These are phyloP conservation scores for Daldinia bambusicola DNA, from an alignment of 495 filamentous ascomycete species.

Conservation along the genomic window DNA sequence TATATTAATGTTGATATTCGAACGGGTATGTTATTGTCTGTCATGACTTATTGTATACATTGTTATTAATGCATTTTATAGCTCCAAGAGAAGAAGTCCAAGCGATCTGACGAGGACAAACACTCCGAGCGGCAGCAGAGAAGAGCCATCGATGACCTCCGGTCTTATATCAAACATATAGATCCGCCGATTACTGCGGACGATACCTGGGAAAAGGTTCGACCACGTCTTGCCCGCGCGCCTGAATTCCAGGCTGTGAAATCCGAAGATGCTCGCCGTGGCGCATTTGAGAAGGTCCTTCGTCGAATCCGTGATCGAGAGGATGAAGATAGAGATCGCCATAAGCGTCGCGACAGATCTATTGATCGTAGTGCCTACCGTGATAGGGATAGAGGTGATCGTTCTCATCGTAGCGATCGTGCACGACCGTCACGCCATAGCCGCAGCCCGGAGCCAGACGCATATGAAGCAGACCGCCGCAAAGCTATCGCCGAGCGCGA, in stretches of 20 bases:
- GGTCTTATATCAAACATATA: constrained; percentile 88
- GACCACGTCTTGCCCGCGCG: constrained; percentile 76
- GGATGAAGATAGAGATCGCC: constrained; percentile 84
- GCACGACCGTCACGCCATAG: constrained; percentile 65
- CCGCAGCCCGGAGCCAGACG: constrained; percentile 84
- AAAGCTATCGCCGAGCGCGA: constrained; percentile 89
- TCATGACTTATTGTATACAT: not conserved
- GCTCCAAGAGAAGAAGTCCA: constrained; percentile 75
- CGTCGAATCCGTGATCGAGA: constrained; percentile 90
- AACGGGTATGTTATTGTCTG: constrained; percentile 60
- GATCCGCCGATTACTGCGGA: constrained; percentile 81
- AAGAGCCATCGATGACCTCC: constrained; percentile 82
- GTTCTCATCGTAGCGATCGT: constrained; percentile 68
- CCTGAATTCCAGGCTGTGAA: constrained; percentile 85
- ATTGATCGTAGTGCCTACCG: constrained; percentile 68
- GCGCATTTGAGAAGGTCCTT: constrained; percentile 92
- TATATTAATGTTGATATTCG: constrained; percentile 79
- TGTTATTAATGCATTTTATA: constrained; percentile 52
- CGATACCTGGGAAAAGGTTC: constrained; percentile 89
- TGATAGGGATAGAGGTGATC: constrained; percentile 69
- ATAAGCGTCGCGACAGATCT: constrained; percentile 69
- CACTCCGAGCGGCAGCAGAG: constrained; percentile 87
- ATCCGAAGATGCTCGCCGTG: constrained; percentile 80
- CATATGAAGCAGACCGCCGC: constrained; percentile 87
- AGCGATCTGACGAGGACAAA: constrained; percentile 84